Percentiles rank a stretch among this genome's conserved stretches.
phyloP scores from a whole-genome alignment of 2,329 filamentous ascomycete species.

The Neonectria magnoliae region DNA sequence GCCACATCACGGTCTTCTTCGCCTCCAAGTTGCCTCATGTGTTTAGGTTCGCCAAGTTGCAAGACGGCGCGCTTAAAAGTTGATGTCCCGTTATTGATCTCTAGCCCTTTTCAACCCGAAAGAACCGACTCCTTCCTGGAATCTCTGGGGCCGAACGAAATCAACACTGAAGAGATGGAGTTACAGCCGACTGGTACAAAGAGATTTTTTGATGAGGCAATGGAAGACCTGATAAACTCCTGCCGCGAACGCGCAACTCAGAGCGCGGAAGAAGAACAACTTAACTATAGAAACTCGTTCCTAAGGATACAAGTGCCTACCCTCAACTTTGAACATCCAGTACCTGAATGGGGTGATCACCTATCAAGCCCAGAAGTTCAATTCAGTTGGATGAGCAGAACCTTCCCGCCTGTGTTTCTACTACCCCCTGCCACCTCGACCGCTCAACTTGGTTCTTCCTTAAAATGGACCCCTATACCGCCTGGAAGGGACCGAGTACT shows the following conservation, averaged over 20 bases:
- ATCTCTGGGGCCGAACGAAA: background rate
- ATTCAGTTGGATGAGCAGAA: constrained; percentile 38
- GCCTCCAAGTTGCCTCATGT: constrained; percentile 1
- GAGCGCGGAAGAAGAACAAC: constrained; percentile 42
- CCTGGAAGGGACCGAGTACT: constrained; percentile 6
- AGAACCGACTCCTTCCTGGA: background rate
- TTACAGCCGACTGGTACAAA: background rate
- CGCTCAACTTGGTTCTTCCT: constrained; percentile 24
- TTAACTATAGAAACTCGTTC: constrained; percentile 38
- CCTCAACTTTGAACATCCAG: constrained; percentile 40
- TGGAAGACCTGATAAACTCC: constrained; percentile 35
- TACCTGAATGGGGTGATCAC: constrained; percentile 36
- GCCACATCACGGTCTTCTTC: constrained; percentile 29
- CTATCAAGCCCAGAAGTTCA: constrained; percentile 37
- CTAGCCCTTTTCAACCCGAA: constrained; percentile 23
- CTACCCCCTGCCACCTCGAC: constrained; percentile 6
- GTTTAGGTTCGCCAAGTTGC: background rate
- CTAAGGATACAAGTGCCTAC: constrained; percentile 44
- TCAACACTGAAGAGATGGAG: background rate
- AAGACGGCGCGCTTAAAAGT: constrained; percentile 26
- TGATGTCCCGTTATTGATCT: constrained; percentile 38
- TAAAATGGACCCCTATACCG: constrained; percentile 42
- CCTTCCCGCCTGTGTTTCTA: background rate
- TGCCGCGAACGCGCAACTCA: constrained; percentile 20
- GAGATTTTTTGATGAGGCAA: constrained; percentile 38